Conservation (phyloP, 805 yeast genomes). For the Phaffomyces opuntiae region DNA sequence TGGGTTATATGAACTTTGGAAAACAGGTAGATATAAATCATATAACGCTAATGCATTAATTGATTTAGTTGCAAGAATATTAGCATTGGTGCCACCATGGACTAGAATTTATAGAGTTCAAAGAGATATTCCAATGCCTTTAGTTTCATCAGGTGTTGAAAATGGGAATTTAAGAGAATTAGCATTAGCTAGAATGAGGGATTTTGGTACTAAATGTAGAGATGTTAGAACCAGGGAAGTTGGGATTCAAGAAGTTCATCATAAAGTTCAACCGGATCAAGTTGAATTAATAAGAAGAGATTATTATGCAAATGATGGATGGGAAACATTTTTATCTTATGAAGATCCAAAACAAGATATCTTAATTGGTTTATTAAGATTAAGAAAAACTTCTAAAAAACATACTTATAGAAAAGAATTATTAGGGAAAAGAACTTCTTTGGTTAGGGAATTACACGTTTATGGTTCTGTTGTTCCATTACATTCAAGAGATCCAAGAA, state of each 20-base stretch:
- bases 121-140: constrained; percentile 98
- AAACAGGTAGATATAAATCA: constrained; percentile 87
- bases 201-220: constrained; percentile 91
- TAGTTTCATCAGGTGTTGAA: constrained; percentile 96
- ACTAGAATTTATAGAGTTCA: constrained; percentile 97
- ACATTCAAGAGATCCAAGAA: constrained; percentile 93
- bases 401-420: constrained; percentile 90
- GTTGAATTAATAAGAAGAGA: constrained; percentile 93
- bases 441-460: constrained; percentile 95
- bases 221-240: constrained; percentile 98
- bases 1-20: constrained; percentile 95
- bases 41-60: constrained; percentile 92
- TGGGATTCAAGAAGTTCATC: constrained; percentile 97
- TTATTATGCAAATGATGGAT: constrained; percentile 95
- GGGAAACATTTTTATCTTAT: constrained; percentile 95
- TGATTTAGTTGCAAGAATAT: constrained; percentile 89
- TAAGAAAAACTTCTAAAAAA: constrained; percentile 82
- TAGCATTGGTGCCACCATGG: constrained; percentile 98
- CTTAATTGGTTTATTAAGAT: constrained; percentile 80
- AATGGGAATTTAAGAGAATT: constrained; percentile 94
- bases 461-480: constrained; percentile 96
- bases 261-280: constrained; percentile 93
- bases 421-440: constrained; percentile 74
- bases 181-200: constrained; percentile 96
- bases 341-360: constrained; percentile 98